phyloP scores from a whole-genome alignment of 148 eudicot genomes.

The Persicaria maculosa region DNA sequence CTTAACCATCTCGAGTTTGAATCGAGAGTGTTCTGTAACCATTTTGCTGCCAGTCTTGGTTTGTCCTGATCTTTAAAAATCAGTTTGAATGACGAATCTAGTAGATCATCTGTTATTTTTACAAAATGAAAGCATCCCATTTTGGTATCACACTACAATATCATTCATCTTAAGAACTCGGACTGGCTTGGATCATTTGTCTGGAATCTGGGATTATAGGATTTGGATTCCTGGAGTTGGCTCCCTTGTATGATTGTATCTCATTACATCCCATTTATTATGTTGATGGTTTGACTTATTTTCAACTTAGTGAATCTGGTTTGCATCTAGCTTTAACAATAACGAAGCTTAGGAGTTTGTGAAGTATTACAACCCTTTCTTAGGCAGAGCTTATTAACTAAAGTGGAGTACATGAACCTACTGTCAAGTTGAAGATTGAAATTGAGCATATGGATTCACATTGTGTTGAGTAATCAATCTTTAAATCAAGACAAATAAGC shows the following conservation, averaged over 20 bases:
- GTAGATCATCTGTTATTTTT: background rate
- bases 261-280: background rate
- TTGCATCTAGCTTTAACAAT: background rate
- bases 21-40: background rate
- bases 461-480: background rate
- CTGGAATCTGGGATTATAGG: background rate
- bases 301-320: background rate
- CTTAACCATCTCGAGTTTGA: background rate
- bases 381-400: background rate
- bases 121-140: background rate
- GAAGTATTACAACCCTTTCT: background rate
- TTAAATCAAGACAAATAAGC: background rate
- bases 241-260: background rate
- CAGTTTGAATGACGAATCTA: background rate
- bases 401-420: background rate
- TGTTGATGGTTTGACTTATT: background rate
- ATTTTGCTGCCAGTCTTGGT: background rate
- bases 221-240: background rate
- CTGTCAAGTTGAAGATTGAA: background rate
- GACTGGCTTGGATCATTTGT: background rate
- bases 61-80: background rate
- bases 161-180: background rate
- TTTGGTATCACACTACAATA: background rate
- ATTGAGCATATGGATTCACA: background rate
- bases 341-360: background rate